Evolutionary conservation across 1,139 yeast genomes (phyloP), one percentile per base, ranked within the genome.

Genomic region (Geotrichum cucujoidarum): DNA sequence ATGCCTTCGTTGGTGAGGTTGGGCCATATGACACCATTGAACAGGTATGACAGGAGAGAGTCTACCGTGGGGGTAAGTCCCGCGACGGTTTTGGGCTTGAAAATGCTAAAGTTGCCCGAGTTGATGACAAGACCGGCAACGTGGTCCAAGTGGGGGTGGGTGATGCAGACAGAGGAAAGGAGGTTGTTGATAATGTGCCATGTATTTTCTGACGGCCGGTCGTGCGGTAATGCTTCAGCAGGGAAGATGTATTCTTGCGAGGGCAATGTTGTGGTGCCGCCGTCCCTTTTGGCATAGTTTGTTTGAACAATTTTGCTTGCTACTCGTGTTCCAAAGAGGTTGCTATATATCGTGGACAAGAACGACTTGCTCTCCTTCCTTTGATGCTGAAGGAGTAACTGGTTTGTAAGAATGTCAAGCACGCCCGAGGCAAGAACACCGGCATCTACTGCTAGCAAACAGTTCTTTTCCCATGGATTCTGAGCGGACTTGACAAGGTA

Each of bases 111-210:
- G 7, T 77, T 73, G 0, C 95, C 87, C 4, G 90, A 78, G 60
- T 88, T 88, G 45, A 88, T 67, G 1, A 83, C 78, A 46, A 88
- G 62, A 1, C 84, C 87, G 4, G 76, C 66, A 17, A 87, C 73
- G 62, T 89, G 97, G 64, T 89, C 97, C 47, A 88, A 63, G 64
- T 89, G 97, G 0, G 94, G 80, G 65, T 89, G 97, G 1, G 96
- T 79, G 33, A 89, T 74, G 45, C 85, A 73, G 52, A 77, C 78
- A 29, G 74, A 70, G 21, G 63, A 53, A 16, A 76, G 55, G 5
- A 53, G 51, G 14, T 57, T 50, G 20, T 59, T 55, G n/a, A 64
- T 47, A n/a, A 66, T 58, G 20, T 69, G 62, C 51, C 72, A 67
- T 5, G 80, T 62, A 25, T 57, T 54, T 13, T 56, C 56, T 1